Evolutionary conservation across 768 basidiomycete species (phyloP), one percentile per base, ranked within the genome.

Genomic region (Boletus eberwhitei): DNA sequence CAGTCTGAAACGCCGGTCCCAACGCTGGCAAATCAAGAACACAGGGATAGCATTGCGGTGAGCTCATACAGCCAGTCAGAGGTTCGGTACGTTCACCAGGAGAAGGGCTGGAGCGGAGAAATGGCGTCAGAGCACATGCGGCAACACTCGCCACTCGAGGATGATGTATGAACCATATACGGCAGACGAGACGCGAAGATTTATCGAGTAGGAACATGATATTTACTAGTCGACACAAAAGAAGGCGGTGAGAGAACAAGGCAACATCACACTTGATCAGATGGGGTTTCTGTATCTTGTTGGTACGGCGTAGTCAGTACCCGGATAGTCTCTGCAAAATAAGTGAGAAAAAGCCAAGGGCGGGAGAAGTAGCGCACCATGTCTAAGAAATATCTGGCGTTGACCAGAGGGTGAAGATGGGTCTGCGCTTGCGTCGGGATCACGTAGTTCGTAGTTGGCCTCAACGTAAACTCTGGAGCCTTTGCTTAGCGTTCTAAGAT

Each of bases 391-490:
- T 51, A 93, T 87, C 68, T 92, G 90, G 32, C 88, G 84, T 65
- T 91, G 90, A 2, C 84, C 87, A 51, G 83, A 77, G 31, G 85
- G 81, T 1, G 87, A 81, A 47, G 78, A 71, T 3, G 88, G 77
- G 48, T 90, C 88, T 13, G 88, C 82, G 37, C 73, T 77, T 7
- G 78, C 70, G 38, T 87, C 86, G 9, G 90, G 81, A 54, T 92
- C 88, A 37, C 85, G 81, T 22, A 93, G 69, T 69, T 92, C 90
- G 57, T 80, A 92, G 60, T 75, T 77, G 29, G 90, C 85, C 69
- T 95, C 92, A 35, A 90, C 90, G 57, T 84, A 93, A 17, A 95
- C 91, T 54, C 75, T 83, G 46, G 80, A 73, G 6, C 92, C 92
- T 59, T 88, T 89, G 61, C 71, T 79, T 38, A 95, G 67, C 40